A percentile compares a stretch with the other conserved stretches of the same genome.
These are phyloP conservation scores for Botrytis deweyae DNA, from an alignment of 2,329 filamentous ascomycete genomes.

Conservation along the genomic window DNA sequence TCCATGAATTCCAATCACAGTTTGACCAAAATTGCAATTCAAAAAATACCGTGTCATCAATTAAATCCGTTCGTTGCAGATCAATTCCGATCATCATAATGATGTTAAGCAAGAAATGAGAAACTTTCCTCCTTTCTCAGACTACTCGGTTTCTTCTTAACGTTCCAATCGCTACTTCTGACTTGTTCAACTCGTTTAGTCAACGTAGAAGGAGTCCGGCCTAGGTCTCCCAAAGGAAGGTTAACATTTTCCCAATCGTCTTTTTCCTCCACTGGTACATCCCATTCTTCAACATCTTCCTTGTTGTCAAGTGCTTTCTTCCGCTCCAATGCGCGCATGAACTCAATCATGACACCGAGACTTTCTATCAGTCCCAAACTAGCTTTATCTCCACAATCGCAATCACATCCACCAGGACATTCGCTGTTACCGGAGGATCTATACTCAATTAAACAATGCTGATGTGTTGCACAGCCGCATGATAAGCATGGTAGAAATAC, in stretches of 20 bases:
- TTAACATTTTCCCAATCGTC: conserved; percentile 34
- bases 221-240: conserved; percentile 28
- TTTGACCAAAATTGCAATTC: background rate
- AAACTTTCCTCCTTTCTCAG: conserved; percentile 34
- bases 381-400: conserved; percentile 59
- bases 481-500: conserved; percentile 61
- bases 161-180: conserved; percentile 34
- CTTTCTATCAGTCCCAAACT: conserved; percentile 58
- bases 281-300: conserved; percentile 31
- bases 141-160: conserved; percentile 37
- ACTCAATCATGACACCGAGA: conserved; percentile 48
- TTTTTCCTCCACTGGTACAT: conserved; percentile 27
- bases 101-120: conserved; percentile 14
- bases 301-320: conserved; percentile 25
- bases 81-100: background rate
- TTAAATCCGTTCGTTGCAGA: background rate
- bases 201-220: conserved; percentile 34
- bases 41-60: background rate
- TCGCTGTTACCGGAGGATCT: conserved; percentile 45
- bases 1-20: background rate
- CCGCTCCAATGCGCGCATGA: conserved; percentile 29
- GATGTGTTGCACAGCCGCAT: conserved; percentile 62
- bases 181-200: conserved; percentile 36
- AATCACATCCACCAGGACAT: conserved; percentile 65
- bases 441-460: conserved; percentile 47